phyloP scores from a whole-genome alignment of 2,329 filamentous ascomycete species.

The Aureobasidium sp. region DNA sequence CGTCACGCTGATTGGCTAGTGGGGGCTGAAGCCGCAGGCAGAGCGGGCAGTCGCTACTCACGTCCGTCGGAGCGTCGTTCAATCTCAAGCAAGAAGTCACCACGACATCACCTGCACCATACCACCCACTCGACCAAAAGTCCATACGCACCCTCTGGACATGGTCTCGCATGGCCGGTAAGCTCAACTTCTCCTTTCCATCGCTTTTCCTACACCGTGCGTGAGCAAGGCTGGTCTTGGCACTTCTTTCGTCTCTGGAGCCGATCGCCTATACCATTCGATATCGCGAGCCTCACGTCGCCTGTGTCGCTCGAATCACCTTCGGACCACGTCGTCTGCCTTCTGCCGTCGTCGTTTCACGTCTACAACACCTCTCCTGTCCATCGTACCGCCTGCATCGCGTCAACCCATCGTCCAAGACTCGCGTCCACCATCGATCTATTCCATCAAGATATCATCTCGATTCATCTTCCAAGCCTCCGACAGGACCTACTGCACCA shows the following conservation, averaged over 20 bases:
- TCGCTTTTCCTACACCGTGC: background rate
- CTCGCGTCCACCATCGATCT: constrained; percentile 14
- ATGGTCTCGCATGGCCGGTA: constrained; percentile 51
- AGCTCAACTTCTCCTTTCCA: constrained; percentile 37
- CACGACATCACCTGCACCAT: background rate
- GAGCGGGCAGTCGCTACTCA: background rate
- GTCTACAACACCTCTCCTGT: background rate
- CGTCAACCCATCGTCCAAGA: background rate
- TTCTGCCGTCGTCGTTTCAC: background rate
- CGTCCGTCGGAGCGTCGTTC: constrained; percentile 4
- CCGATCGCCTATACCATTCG: background rate
- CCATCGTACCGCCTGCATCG: background rate
- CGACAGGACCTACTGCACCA: constrained; percentile 22
- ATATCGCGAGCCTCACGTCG: background rate
- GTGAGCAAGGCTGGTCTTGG: background rate
- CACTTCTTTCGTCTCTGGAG: background rate
- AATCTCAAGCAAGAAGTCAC: constrained; percentile 4
- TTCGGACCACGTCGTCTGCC: background rate
- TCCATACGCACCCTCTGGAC: constrained; percentile 20
- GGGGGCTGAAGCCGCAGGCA: background rate
- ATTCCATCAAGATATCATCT: constrained; percentile 31
- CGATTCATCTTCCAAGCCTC: constrained; percentile 30
- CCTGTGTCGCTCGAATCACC: background rate
- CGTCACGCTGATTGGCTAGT: background rate
- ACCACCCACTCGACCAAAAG: background rate